Evolutionary conservation across 352 stramenopile species (phyloP).

Genomic region (Globisporangium parvum): DNA sequence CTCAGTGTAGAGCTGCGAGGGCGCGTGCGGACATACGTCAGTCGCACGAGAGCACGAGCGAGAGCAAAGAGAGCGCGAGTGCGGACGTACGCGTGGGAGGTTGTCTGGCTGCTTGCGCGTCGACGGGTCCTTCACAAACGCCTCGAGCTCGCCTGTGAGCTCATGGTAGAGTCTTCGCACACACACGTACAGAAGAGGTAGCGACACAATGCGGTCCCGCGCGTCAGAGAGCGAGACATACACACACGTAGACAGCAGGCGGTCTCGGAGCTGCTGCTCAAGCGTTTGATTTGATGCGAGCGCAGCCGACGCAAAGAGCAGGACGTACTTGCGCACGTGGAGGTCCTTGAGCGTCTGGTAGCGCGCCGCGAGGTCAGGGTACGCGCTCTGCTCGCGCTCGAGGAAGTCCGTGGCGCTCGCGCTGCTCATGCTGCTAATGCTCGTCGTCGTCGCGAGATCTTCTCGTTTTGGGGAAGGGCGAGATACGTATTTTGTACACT

Average conservation of each 20-base stretch:
- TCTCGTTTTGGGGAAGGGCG: not conserved
- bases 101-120: constrained; percentile 55
- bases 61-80: not conserved
- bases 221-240: no score
- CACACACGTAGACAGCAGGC: not conserved
- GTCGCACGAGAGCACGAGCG: not conserved
- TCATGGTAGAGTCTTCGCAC: constrained; percentile 96
- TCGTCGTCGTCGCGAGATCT: not conserved
- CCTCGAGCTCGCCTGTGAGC: constrained; percentile 90
- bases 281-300: not conserved
- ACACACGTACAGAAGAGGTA: not conserved
- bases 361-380: constrained; percentile 88
- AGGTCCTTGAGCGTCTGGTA: constrained; percentile 91
- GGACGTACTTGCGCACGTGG: constrained; percentile 82
- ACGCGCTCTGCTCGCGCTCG: constrained; percentile 78
- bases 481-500: no score
- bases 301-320: not conserved
- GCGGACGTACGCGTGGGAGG: constrained; percentile 27
- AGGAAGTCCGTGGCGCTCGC: constrained; percentile 74
- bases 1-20: constrained; percentile 90
- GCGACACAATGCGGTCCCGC: not conserved
- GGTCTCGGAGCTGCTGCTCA: not conserved
- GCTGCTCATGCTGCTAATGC: not conserved
- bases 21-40: not conserved
- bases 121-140: constrained; percentile 86